Evolutionary conservation across 1,284 basidiomycete species (phyloP), one percentile per base, ranked within the genome.

Genomic region (Ustanciosporium gigantosporum): DNA sequence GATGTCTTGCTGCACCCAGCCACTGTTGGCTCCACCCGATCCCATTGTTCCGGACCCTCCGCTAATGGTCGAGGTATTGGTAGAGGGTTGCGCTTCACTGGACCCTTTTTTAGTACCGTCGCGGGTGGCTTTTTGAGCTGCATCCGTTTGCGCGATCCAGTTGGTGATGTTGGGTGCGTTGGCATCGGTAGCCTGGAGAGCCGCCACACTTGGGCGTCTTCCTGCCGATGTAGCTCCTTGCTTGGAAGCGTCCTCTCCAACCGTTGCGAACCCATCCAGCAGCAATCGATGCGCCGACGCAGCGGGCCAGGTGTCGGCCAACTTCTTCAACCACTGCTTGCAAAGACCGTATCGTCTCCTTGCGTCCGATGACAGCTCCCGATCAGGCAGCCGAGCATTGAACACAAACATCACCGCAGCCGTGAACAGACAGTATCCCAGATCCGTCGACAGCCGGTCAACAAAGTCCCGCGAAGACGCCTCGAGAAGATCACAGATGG

Each of bases 371-470:
- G 61, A 45, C 9, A 67, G 46, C 42, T 49, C 38, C 6, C 25
- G 23, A 19, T 64, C 65, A n/a, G 55, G 44, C 31, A 73, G 25
- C 8, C 68, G 39, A n/a, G 69, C 62, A 41, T 71, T 72, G 43
- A 73, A 73, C 16, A 70, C 57, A 35, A 67, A 69, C 64, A 72
- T 66, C 6, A 73, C 64, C 20, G 65, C 64, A 5, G 68, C 69
- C 11, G 71, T 71, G 31, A 73, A 73, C n/a, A 73, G 47, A 31
- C 68, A 71, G 38, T 71, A 73, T 9, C 65, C 71, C 19, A 72
- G 27, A 42, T 73, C 68, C 11, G 58, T 66, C n/a, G 57, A 56
- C 0, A 73, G 50, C 2, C 69, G 46, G 25, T 73, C 70, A 19
- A 70, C 66, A 43, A 64, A 57, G 41, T 59, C 58, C n/a, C 46